A percentile compares a stretch with the other conserved stretches of the same genome.
phyloP scores from a whole-genome alignment of 345 rosid species.

The Trapa bicornis region DNA sequence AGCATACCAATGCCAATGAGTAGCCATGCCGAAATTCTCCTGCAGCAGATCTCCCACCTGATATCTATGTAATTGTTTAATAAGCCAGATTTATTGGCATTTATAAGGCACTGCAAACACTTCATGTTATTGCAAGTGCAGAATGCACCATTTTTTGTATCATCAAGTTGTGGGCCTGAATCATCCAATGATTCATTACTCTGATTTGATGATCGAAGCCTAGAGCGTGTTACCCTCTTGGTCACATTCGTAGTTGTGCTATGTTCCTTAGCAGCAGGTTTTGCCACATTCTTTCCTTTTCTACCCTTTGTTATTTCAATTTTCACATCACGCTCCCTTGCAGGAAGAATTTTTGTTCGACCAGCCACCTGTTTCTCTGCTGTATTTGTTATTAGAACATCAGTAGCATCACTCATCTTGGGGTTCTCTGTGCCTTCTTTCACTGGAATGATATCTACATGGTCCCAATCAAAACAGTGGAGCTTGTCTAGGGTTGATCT shows the following conservation, averaged over 20 bases:
- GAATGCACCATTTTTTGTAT: conserved; percentile 14
- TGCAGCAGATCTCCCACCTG: conserved; percentile 59
- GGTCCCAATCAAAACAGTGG: conserved; percentile 48
- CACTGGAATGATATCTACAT: conserved; percentile 22
- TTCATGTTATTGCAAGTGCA: conserved; percentile 52
- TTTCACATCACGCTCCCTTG: not conserved
- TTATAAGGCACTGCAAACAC: conserved; percentile 48
- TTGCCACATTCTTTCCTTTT: conserved; percentile 23
- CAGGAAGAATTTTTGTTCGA: conserved; percentile 6
- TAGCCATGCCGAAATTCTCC: conserved; percentile 42
- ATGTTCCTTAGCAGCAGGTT: conserved; percentile 31
- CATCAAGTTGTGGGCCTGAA: conserved; percentile 19
- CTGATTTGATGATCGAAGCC: conserved; percentile 39
- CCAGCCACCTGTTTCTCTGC: conserved; percentile 3
- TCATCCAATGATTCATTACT: conserved; percentile 15
- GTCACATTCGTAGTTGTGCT: conserved; percentile 21
- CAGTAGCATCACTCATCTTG: not conserved
- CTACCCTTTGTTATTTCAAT: conserved; percentile 11
- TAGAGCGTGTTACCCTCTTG: conserved; percentile 70
- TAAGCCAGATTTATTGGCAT: conserved; percentile 37
- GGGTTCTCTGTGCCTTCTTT: conserved; percentile 20
- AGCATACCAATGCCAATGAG: conserved; percentile 55
- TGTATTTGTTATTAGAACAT: not conserved
- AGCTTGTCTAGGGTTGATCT: conserved; percentile 50
- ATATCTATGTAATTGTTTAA: conserved; percentile 29